phyloP scores from a whole-genome alignment of 2,329 filamentous ascomycete species.

The Lachnellula hyalina region DNA sequence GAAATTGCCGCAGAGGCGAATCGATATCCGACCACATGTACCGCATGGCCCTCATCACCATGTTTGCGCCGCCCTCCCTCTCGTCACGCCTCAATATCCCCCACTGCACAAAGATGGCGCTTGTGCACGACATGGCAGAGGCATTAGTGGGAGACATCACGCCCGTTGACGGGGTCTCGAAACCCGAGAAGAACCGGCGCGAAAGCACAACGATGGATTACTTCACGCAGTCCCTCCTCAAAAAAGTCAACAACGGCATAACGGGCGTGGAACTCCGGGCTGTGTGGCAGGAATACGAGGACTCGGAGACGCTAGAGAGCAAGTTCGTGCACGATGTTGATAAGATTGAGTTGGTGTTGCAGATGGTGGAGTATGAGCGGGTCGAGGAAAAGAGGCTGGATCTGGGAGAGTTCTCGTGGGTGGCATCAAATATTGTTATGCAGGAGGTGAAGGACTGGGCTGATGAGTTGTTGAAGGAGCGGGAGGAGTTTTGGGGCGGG shows the following conservation, averaged over 20 bases:
- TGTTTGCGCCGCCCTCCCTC: slow-evolving; percentile 78
- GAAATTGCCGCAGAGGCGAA: slow-evolving; percentile 55
- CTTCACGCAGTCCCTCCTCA: slow-evolving; percentile 65
- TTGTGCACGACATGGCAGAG: slow-evolving; percentile 98
- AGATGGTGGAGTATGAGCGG: slow-evolving; percentile 96
- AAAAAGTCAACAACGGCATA: slow-evolving; percentile 65
- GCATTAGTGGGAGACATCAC: slow-evolving; percentile 94
- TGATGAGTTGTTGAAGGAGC: slow-evolving; percentile 67
- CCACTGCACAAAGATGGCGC: slow-evolving; percentile 89
- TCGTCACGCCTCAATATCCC: slow-evolving; percentile 66
- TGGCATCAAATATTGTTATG: slow-evolving; percentile 66
- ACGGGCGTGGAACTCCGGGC: slow-evolving; percentile 66
- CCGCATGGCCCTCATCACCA: slow-evolving; percentile 93
- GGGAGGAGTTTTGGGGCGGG: slow-evolving; percentile 64
- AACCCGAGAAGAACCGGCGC: slow-evolving; percentile 81
- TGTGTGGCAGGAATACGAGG: slow-evolving; percentile 95
- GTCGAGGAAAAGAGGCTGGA: slow-evolving; percentile 60
- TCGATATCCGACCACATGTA: slow-evolving; percentile 99
- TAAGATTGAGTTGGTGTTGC: slow-evolving; percentile 89
- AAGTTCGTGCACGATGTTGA: slow-evolving; percentile 94
- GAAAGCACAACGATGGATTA: slow-evolving; percentile 92
- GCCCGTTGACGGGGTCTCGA: slow-evolving; percentile 78
- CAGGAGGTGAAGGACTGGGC: slow-evolving; percentile 80
- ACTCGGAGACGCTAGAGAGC: slow-evolving; percentile 75
- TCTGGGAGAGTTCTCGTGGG: slow-evolving; percentile 80